Percentiles rank a stretch among this genome's conserved stretches.
phyloP scores from a whole-genome alignment of 148 eudicot genomes.

The Fagopyrum homotropicum region DNA sequence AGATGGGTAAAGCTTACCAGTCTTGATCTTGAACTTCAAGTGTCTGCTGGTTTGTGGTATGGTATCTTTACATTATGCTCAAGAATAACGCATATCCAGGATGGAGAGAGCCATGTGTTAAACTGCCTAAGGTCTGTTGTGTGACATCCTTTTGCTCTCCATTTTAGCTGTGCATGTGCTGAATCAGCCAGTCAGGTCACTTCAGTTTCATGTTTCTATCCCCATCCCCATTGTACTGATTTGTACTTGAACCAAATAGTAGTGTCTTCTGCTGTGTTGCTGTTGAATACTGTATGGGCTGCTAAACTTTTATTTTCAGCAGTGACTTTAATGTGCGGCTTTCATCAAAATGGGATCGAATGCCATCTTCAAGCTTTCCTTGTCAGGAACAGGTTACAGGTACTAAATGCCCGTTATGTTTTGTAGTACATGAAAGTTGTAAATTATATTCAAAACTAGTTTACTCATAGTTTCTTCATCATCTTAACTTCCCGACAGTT shows the following conservation, averaged over 20 bases:
- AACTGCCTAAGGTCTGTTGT: constrained; percentile 49
- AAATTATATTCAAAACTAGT: no score
- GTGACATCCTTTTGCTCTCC: not conserved
- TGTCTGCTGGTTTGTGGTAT: constrained; percentile 52
- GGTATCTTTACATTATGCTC: constrained; percentile 55
- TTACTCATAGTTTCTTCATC: no score
- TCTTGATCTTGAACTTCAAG: constrained; percentile 24
- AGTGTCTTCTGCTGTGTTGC: not conserved
- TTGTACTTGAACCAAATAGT: not conserved
- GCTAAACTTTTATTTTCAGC: constrained; percentile 5
- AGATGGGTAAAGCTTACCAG: constrained; percentile 65
- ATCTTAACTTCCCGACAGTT: not conserved
- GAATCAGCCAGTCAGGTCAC: not conserved
- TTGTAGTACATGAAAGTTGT: not conserved
- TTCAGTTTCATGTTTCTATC: not conserved
- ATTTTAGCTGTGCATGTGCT: not conserved
- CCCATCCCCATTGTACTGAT: not conserved
- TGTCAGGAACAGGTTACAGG: constrained; percentile 70
- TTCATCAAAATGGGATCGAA: constrained; percentile 45
- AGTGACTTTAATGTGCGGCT: constrained; percentile 53
- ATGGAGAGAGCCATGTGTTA: constrained; percentile 42
- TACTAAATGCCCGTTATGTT: constrained; percentile 14
- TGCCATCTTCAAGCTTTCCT: constrained; percentile 81
- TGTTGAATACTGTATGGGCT: not conserved
- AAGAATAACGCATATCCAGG: constrained; percentile 49